Conservation (phyloP, 2,329 filamentous ascomycete species). For the Periconia macrospinosa region DNA sequence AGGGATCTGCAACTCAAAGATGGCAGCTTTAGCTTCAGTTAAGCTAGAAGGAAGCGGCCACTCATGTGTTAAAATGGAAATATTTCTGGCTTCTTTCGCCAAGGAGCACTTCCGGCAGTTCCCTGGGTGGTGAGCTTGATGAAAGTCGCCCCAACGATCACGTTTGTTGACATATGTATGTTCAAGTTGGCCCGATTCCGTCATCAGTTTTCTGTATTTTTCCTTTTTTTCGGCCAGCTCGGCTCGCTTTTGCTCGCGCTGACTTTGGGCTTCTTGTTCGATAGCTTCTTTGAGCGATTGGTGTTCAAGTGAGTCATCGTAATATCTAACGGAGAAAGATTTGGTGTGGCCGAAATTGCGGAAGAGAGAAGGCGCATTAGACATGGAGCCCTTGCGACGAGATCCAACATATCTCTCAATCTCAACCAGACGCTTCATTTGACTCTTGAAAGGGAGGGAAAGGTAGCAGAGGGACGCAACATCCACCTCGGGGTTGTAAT, state of each 20-base stretch:
- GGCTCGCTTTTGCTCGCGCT: conserved; percentile 19
- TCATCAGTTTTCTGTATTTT: conserved; percentile 17
- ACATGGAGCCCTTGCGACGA: conserved; percentile 23
- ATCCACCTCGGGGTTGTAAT: conserved; percentile 54
- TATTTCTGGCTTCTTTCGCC: conserved; percentile 27
- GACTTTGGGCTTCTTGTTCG: conserved; percentile 37
- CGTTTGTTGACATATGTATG: conserved; percentile 3
- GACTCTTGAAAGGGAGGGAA: conserved; percentile 45
- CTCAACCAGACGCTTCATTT: conserved; percentile 50
- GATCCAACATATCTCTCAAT: conserved; percentile 54
- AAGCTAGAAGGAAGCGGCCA: conserved; percentile 55
- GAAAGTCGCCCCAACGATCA: neutral
- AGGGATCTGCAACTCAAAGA: conserved; percentile 58
- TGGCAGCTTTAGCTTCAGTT: conserved; percentile 44
- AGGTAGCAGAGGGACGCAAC: conserved; percentile 47
- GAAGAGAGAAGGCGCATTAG: conserved; percentile 42
- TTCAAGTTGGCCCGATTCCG: conserved; percentile 8
- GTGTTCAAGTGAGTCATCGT: conserved; percentile 47
- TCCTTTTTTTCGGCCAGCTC: conserved; percentile 19
- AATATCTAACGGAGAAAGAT: conserved; percentile 55
- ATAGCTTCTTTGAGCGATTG: conserved; percentile 45
- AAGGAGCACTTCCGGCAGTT: conserved; percentile 37
- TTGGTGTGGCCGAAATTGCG: conserved; percentile 30
- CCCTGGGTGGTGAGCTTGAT: conserved; percentile 6
- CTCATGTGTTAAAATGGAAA: conserved; percentile 56